Percentiles rank a stretch among this genome's conserved stretches.
Conservation (phyloP, 345 rosid species). For the Jatropha curcas region DNA sequence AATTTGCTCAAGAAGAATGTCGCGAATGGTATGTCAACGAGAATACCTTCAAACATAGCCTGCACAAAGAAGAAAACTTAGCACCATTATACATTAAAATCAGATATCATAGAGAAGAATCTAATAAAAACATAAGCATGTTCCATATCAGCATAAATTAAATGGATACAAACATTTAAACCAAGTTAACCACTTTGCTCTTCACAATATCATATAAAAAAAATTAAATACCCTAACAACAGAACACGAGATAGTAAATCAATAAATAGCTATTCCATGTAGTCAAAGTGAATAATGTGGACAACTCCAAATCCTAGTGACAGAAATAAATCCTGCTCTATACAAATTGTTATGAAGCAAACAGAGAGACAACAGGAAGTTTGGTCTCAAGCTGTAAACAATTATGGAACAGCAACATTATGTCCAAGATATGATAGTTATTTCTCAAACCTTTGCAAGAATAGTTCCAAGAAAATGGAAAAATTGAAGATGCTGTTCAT, state of each 20-base stretch:
- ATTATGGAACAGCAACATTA: neutral
- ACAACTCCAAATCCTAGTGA: neutral
- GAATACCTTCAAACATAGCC: conserved; percentile 99
- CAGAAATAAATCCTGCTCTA: neutral
- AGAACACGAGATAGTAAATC: no score
- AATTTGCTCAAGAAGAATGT: conserved; percentile 99
- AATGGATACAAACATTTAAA: neutral
- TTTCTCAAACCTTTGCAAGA: conserved; percentile 84
- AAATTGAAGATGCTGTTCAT: conserved; percentile 95
- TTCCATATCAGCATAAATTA: neutral
- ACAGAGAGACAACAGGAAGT: neutral
- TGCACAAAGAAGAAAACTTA: conserved; percentile 37
- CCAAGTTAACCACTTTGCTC: neutral
- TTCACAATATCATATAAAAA: no score
- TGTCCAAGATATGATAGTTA: no score
- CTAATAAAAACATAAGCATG: no score
- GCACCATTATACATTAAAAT: conserved; percentile 1
- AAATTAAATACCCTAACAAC: no score
- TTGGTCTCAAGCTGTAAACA: neutral
- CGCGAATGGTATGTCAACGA: conserved; percentile 97
- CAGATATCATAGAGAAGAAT: neutral
- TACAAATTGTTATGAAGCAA: neutral
- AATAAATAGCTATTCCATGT: no score
- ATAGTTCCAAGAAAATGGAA: conserved; percentile 94
- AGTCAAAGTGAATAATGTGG: neutral